A percentile compares a stretch with the other conserved stretches of the same genome.
Conservation (phyloP, 139 green algal genomes). For the Zygnema cylindricum region DNA sequence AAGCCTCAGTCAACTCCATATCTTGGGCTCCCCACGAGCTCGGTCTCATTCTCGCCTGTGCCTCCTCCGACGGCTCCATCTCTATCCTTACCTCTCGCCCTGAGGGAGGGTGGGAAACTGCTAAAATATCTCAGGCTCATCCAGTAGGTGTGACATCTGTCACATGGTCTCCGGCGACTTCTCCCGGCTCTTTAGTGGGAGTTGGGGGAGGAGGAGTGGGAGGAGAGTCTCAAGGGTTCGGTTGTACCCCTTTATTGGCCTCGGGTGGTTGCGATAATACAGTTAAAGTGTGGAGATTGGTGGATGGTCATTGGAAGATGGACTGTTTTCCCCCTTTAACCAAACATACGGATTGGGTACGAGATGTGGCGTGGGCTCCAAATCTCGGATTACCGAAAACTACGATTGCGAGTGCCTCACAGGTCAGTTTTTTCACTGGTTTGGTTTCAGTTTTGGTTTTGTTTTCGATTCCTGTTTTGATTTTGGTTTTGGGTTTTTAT, state of each 20-base stretch:
- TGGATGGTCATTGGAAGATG: conserved; percentile 72
- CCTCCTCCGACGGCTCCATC: conserved; percentile 88
- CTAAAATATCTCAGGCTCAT: conserved; percentile 73
- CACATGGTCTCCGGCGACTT: conserved; percentile 84
- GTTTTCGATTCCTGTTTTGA: neutral
- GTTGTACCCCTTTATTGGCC: conserved; percentile 75
- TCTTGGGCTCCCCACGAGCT: conserved; percentile 91
- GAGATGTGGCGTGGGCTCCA: conserved; percentile 95
- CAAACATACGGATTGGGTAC: conserved; percentile 87
- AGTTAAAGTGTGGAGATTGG: conserved; percentile 78
- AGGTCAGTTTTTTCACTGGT: conserved; percentile 77
- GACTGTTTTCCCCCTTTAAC: conserved; percentile 69
- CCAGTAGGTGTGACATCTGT: conserved; percentile 85
- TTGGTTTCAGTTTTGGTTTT: neutral
- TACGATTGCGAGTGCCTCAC: conserved; percentile 87
- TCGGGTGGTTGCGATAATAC: conserved; percentile 88
- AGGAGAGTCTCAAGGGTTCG: too few species aligned
- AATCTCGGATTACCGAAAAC: conserved; percentile 84
- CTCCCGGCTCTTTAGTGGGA: conserved; percentile 69
- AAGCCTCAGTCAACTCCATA: conserved; percentile 90
- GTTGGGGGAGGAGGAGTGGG: too few species aligned
- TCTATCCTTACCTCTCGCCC: conserved; percentile 69
- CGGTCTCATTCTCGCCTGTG: conserved; percentile 85
- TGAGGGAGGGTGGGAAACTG: conserved; percentile 50
- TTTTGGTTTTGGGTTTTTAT: neutral